Evolutionary conservation across 495 filamentous ascomycete species (phyloP).

Genomic region (Xeromyces bisporus): DNA sequence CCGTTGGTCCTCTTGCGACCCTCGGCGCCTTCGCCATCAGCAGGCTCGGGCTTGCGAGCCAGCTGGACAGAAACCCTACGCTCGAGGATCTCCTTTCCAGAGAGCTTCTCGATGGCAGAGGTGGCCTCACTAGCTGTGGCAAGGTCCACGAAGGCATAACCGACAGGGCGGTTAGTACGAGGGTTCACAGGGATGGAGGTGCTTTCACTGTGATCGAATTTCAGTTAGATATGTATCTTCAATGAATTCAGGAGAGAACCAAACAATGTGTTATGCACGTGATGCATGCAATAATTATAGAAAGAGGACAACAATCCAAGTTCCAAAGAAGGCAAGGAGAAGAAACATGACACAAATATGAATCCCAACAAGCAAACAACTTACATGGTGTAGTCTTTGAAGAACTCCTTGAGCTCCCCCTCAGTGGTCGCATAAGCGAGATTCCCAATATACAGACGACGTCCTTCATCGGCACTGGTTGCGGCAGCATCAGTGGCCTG

Average conservation of each 20-base stretch:
- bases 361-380: slow-evolving; percentile 22
- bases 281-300: too few species aligned
- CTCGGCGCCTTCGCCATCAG: slow-evolving; percentile 57
- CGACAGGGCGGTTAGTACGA: slow-evolving; percentile 92
- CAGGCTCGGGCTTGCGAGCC: slow-evolving; percentile 86
- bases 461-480: slow-evolving; percentile 93
- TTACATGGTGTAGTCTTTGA: slow-evolving; percentile 95
- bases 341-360: slow-evolving; percentile 1
- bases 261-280: too few species aligned
- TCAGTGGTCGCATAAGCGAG: slow-evolving; percentile 99
- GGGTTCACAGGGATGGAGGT: slow-evolving; percentile 98
- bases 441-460: slow-evolving; percentile 98
- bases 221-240: not conserved
- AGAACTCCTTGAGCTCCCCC: slow-evolving; percentile 99
- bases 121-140: slow-evolving; percentile 86
- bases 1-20: slow-evolving; percentile 66
- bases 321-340: not conserved
- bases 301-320: not conserved
- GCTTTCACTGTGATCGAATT: slow-evolving; percentile 53
- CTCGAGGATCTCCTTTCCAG: slow-evolving; percentile 89
- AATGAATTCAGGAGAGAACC: too few species aligned
- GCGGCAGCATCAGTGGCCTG: slow-evolving; percentile 71
- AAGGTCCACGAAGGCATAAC: slow-evolving; percentile 97
- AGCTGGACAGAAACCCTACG: slow-evolving; percentile 98
- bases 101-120: slow-evolving; percentile 83